phyloP scores from a whole-genome alignment of 768 basidiomycete species.

The Cyclocybe aegerita region DNA sequence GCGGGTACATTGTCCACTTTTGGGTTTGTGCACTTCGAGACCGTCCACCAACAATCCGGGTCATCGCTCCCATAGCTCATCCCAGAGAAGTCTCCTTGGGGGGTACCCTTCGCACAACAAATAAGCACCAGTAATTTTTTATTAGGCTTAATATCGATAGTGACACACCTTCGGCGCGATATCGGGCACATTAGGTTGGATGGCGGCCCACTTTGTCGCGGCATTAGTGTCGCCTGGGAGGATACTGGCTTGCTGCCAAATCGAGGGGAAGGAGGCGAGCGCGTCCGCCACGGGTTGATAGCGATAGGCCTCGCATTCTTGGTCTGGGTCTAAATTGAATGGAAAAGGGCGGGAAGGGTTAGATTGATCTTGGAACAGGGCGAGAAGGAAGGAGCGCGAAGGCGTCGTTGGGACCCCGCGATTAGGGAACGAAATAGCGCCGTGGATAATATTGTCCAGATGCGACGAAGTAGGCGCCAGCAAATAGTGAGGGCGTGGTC shows the following conservation, averaged over 20 bases:
- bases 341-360: background rate
- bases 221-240: constrained; percentile 42
- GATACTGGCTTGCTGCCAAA: constrained; percentile 46
- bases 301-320: constrained; percentile 44
- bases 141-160: background rate
- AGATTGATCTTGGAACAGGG: background rate
- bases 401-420: background rate
- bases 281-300: constrained; percentile 34
- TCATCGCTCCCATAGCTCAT: constrained; percentile 38
- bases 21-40: constrained; percentile 41
- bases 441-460: no score
- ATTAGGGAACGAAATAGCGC: background rate
- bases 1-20: constrained; percentile 41
- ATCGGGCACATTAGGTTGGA: constrained; percentile 44
- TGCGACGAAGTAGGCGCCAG: no score
- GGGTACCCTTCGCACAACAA: constrained; percentile 17
- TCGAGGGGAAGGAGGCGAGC: constrained; percentile 37
- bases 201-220: constrained; percentile 39
- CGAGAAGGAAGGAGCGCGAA: background rate
- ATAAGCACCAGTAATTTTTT: background rate
- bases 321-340: constrained; percentile 7
- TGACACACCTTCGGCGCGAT: constrained; percentile 39
- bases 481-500: background rate
- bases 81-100: constrained; percentile 27
- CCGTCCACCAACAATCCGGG: constrained; percentile 57